phyloP scores from a whole-genome alignment of 768 basidiomycete genomes.

The Hortiboletus flavorubellus region DNA sequence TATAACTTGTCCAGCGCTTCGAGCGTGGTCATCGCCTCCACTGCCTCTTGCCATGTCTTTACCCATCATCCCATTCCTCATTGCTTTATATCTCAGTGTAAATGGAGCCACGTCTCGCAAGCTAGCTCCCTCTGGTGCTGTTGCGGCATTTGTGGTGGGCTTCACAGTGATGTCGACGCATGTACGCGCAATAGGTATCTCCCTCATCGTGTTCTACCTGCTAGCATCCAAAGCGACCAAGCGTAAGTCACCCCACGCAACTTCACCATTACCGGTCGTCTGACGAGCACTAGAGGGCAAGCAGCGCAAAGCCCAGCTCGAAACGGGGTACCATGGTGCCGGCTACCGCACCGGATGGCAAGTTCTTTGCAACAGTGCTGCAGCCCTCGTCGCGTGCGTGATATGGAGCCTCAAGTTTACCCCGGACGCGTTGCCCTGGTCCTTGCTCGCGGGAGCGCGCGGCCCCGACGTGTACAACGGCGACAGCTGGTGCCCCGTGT shows the following conservation, averaged over 20 bases:
- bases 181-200: conserved; percentile 58
- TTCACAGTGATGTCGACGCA: conserved; percentile 69
- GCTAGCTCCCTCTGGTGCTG: conserved; percentile 71
- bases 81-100: conserved; percentile 53
- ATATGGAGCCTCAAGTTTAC: conserved; percentile 64
- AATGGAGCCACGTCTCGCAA: conserved; percentile 77
- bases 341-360: conserved; percentile 80
- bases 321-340: conserved; percentile 71
- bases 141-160: conserved; percentile 75
- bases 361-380: conserved; percentile 77
- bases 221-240: conserved; percentile 83
- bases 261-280: not conserved
- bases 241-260: conserved; percentile 38
- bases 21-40: too few species aligned
- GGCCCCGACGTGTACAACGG: conserved; percentile 33
- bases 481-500: conserved; percentile 60
- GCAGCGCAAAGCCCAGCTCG: conserved; percentile 66
- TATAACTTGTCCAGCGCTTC: too few species aligned
- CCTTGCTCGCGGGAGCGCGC: conserved; percentile 13
- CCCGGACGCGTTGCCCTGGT: conserved; percentile 41
- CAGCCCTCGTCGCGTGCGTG: conserved; percentile 55
- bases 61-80: conserved; percentile 39
- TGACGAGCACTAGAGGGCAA: conserved; percentile 57
- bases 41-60: conserved; percentile 20
- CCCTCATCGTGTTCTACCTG: conserved; percentile 76